These are phyloP conservation scores for Cordyceps tenuipes DNA, from an alignment of 2,329 filamentous ascomycete species.

Conservation along the genomic window DNA sequence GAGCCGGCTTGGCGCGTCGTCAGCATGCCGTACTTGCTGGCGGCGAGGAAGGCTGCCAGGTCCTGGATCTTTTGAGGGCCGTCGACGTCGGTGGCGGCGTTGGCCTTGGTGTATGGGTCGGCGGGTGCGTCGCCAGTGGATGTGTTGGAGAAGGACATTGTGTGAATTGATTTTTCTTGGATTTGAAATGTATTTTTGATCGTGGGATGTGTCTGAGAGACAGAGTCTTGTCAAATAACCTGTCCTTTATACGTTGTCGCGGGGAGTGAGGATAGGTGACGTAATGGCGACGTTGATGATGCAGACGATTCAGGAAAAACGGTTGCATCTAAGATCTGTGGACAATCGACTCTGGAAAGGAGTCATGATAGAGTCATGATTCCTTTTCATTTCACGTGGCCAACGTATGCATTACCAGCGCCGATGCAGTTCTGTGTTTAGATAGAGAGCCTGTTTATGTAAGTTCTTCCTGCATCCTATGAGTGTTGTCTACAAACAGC, in stretches of 20 bases:
- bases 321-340: not conserved
- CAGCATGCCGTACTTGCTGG: slow-evolving; percentile 81
- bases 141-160: slow-evolving; percentile 43
- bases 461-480: no score
- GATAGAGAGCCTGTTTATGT: no score
- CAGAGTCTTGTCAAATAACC: not conserved
- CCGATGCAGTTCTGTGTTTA: no score
- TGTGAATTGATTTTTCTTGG: slow-evolving; percentile 16
- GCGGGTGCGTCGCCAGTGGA: slow-evolving; percentile 53
- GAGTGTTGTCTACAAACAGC: no score
- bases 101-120: slow-evolving; percentile 75
- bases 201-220: not conserved
- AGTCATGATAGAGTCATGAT: not conserved
- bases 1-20: slow-evolving; percentile 62
- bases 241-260: not conserved
- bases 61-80: slow-evolving; percentile 70
- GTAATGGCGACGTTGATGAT: slow-evolving; percentile 12
- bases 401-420: not conserved
- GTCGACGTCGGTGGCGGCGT: slow-evolving; percentile 51
- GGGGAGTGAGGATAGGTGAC: not conserved
- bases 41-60: slow-evolving; percentile 60
- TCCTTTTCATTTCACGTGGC: not conserved
- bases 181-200: no score
- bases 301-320: not conserved
- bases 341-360: not conserved